Conservation (phyloP, 352 stramenopile species). For the Chrysophaeum taylorii region DNA sequence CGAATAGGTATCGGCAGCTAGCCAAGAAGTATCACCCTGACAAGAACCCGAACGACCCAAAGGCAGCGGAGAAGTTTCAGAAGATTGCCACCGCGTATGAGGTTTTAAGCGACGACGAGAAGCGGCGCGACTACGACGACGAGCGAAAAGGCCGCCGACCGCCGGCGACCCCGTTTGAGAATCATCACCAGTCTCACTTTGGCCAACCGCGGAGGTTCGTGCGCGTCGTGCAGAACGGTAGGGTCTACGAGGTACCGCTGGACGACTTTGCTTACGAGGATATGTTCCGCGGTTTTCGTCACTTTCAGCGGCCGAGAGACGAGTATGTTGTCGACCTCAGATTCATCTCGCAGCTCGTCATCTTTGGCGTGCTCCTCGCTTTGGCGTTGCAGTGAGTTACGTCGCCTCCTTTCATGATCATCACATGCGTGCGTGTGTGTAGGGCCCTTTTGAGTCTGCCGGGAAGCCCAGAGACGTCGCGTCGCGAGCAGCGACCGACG, state of each 20-base stretch:
- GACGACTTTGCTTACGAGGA: not conserved
- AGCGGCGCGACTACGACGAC: not conserved
- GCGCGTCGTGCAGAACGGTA: not conserved
- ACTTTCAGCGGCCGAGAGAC: not conserved
- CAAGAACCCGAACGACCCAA: slow-evolving; percentile 12
- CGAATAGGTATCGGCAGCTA: not conserved
- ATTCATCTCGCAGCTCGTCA: not conserved
- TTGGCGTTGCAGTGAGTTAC: no score
- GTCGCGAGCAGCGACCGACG: no score
- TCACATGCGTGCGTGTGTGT: no score
- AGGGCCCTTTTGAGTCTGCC: no score
- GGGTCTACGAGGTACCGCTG: not conserved
- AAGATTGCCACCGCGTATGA: not conserved
- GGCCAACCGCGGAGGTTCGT: no score
- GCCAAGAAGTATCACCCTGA: slow-evolving; percentile 11
- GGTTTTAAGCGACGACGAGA: not conserved
- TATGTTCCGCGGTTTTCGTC: not conserved
- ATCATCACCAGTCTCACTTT: no score
- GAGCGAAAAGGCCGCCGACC: no score
- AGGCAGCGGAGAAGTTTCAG: no score
- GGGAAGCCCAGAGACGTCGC: no score
- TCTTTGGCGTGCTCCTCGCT: not conserved
- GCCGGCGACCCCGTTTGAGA: no score
- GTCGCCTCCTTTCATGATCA: no score
- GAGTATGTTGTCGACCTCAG: not conserved